These are phyloP conservation scores for Rhodamnia rubescens DNA, from an alignment of 345 rosid genomes.

Conservation along the genomic window DNA sequence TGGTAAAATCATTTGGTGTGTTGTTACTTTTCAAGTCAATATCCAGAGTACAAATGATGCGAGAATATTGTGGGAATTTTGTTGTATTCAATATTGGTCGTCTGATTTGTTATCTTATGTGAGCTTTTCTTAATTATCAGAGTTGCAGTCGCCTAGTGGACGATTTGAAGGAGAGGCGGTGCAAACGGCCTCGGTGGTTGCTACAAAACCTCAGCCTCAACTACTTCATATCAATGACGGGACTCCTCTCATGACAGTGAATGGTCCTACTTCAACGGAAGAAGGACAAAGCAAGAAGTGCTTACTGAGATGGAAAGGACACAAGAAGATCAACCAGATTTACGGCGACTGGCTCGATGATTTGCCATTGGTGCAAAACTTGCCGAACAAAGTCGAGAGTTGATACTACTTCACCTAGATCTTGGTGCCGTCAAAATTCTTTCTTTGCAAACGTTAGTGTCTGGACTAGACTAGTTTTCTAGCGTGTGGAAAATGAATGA, in stretches of 20 bases:
- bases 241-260: slow-evolving; percentile 19
- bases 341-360: slow-evolving; percentile 96
- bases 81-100: too few relatives aligned
- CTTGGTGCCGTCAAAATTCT: neutral
- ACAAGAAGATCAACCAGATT: slow-evolving; percentile 72
- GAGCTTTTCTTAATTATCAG: slow-evolving; percentile 23
- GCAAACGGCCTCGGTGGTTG: slow-evolving; percentile 7
- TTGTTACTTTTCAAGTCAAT: too few relatives aligned
- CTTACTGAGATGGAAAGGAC: slow-evolving; percentile 66
- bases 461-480: neutral
- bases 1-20: too few relatives aligned
- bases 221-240: slow-evolving; percentile 18
- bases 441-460: neutral
- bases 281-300: slow-evolving; percentile 49
- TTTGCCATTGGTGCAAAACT: slow-evolving; percentile 44
- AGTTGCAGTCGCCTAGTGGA: slow-evolving; percentile 42
- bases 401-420: slow-evolving; percentile 6
- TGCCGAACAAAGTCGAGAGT: slow-evolving; percentile 35
- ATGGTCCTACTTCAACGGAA: slow-evolving; percentile 25
- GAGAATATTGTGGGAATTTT: too few relatives aligned
- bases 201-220: slow-evolving; percentile 29
- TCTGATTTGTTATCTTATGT: neutral
- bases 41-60: too few relatives aligned
- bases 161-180: slow-evolving; percentile 48
- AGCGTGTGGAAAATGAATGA: neutral